Percentiles rank a stretch among this genome's conserved stretches.
phyloP scores from a whole-genome alignment of 1,284 basidiomycete species.

The Polyporus tsugae region DNA sequence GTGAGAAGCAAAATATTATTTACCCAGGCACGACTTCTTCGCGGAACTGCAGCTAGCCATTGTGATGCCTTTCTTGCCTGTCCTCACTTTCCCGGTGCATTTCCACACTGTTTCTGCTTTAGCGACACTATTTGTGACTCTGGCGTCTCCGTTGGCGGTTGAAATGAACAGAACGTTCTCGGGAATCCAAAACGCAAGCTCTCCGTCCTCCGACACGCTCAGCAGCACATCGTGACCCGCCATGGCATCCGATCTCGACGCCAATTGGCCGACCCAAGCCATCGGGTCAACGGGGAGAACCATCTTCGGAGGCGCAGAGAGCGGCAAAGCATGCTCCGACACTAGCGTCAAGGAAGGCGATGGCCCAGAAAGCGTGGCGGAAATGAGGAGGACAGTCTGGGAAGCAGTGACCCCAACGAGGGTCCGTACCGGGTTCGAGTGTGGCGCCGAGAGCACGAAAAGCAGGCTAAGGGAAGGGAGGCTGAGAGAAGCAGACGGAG shows the following conservation, averaged over 20 bases:
- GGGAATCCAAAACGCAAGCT: conserved; percentile 84
- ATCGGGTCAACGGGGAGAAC: conserved; percentile 90
- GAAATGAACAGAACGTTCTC: conserved; percentile 46
- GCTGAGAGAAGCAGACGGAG: conserved; percentile 52
- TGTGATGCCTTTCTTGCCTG: conserved; percentile 67
- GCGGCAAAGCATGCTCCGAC: conserved; percentile 58
- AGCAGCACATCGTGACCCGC: conserved; percentile 77
- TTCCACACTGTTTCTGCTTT: conserved; percentile 54
- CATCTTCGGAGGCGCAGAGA: conserved; percentile 55
- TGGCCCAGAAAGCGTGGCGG: conserved; percentile 23
- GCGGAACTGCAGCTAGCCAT: conserved; percentile 87
- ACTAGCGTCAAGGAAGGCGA: conserved; percentile 48
- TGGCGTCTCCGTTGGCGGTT: conserved; percentile 5
- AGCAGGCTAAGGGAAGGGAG: conserved; percentile 64
- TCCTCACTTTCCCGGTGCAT: conserved; percentile 79
- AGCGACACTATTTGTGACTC: background rate
- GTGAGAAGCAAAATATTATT: conserved; percentile 33
- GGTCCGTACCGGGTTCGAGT: conserved; percentile 41
- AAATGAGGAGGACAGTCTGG: conserved; percentile 34
- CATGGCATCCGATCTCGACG: conserved; percentile 42
- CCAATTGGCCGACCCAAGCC: conserved; percentile 75
- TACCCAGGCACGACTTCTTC: conserved; percentile 87
- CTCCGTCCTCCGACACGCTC: conserved; percentile 77
- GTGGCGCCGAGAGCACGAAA: conserved; percentile 56
- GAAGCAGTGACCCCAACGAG: conserved; percentile 38